These are phyloP conservation scores for Pleurotus eryngii DNA, from an alignment of 768 basidiomycete genomes.

Conservation along the genomic window DNA sequence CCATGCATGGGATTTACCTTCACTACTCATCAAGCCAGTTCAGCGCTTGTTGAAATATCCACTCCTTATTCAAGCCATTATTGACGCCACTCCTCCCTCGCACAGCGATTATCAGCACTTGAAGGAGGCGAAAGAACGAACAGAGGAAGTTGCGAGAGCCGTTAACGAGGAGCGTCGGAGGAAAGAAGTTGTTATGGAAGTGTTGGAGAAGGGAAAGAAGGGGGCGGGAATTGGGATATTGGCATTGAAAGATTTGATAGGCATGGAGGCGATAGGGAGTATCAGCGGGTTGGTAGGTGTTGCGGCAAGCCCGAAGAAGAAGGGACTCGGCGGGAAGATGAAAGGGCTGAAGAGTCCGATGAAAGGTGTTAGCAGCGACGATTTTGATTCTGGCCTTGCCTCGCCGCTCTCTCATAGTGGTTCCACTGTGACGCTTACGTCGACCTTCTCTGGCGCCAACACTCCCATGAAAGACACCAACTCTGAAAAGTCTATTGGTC, in stretches of 20 bases:
- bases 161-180: slow-evolving; percentile 79
- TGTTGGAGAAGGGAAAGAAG: slow-evolving; percentile 47
- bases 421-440: not conserved
- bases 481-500: slow-evolving; percentile 50
- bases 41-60: slow-evolving; percentile 95
- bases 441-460: slow-evolving; percentile 14
- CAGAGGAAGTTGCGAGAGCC: slow-evolving; percentile 71
- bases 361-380: slow-evolving; percentile 24
- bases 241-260: slow-evolving; percentile 4
- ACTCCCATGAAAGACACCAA: slow-evolving; percentile 19
- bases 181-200: slow-evolving; percentile 76
- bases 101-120: slow-evolving; percentile 67
- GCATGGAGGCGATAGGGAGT: slow-evolving; percentile 5
- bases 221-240: slow-evolving; percentile 23
- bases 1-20: slow-evolving; percentile 90
- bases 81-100: slow-evolving; percentile 66
- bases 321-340: slow-evolving; percentile 45
- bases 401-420: not conserved
- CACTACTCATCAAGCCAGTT: slow-evolving; percentile 95
- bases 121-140: slow-evolving; percentile 46
- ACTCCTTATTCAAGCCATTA: slow-evolving; percentile 74
- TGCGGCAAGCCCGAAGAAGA: slow-evolving; percentile 18
- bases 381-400: not conserved
- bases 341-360: slow-evolving; percentile 41
- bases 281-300: slow-evolving; percentile 21